A percentile compares a stretch with the other conserved stretches of the same genome.
Conservation (phyloP, 169 alveolate species). For the Plasmodium cynomolgi region DNA sequence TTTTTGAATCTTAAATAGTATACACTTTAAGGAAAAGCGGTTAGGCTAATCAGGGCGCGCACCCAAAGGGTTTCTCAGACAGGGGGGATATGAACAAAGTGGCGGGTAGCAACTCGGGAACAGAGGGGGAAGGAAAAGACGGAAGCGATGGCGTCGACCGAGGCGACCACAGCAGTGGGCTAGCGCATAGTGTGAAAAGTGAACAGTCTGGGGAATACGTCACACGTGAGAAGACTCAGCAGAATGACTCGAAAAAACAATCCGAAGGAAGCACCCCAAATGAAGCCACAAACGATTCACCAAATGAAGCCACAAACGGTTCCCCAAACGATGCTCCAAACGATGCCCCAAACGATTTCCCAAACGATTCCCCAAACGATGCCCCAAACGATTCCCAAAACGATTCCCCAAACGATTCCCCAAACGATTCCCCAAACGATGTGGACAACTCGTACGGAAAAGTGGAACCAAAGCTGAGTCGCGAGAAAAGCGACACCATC, state of each 20-base stretch:
- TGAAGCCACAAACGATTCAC: neutral
- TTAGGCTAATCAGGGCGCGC: neutral
- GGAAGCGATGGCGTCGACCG: neutral
- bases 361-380: neutral
- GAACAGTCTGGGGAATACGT: neutral
- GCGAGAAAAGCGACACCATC: neutral
- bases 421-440: neutral
- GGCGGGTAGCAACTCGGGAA: neutral
- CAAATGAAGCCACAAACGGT: no score
- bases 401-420: neutral
- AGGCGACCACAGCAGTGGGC: neutral
- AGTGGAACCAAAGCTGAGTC: neutral
- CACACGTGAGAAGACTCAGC: neutral
- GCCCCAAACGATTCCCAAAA: neutral
- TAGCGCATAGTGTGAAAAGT: neutral
- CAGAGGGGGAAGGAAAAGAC: neutral
- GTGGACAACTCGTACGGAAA: neutral
- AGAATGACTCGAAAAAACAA: neutral
- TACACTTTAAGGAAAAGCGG: neutral
- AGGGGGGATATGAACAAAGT: neutral
- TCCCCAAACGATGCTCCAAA: neutral
- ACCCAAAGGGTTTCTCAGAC: neutral
- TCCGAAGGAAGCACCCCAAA: neutral
- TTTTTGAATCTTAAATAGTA: neutral
- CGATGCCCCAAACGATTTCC: no score